A percentile compares a stretch with the other conserved stretches of the same genome.
Conservation (phyloP, 495 filamentous ascomycete species). For the Penicillium coprophilum region DNA sequence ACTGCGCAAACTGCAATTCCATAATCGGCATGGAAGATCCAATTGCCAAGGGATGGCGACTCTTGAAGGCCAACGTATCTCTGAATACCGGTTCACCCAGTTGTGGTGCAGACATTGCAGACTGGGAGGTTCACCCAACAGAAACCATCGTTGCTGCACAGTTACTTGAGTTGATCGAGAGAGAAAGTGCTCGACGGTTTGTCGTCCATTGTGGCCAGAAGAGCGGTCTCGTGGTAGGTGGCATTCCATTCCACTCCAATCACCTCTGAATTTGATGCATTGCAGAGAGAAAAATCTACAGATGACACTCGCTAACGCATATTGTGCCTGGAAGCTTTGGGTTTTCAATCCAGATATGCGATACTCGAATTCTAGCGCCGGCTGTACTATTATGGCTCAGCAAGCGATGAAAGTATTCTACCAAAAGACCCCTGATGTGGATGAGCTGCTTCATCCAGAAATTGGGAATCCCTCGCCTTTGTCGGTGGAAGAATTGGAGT, state of each 20-base stretch:
- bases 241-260: background rate
- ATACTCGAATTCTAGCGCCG: constrained; percentile 54
- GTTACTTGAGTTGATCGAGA: constrained; percentile 50
- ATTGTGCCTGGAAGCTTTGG: constrained; percentile 56
- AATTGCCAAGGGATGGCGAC: constrained; percentile 41
- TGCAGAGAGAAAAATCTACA: background rate
- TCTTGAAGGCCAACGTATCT: constrained; percentile 53
- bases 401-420: constrained; percentile 70
- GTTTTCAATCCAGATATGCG: constrained; percentile 67
- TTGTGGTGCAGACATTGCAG: background rate
- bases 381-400: constrained; percentile 34
- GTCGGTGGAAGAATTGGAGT: constrained; percentile 63
- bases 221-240: constrained; percentile 43
- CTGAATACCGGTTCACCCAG: constrained; percentile 19
- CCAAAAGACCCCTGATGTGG: constrained; percentile 49
- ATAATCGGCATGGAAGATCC: constrained; percentile 48
- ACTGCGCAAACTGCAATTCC: constrained; percentile 42
- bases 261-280: background rate
- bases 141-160: constrained; percentile 55
- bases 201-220: constrained; percentile 43
- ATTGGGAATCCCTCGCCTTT: constrained; percentile 42
- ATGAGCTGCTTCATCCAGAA: constrained; percentile 52
- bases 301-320: constrained; percentile 28
- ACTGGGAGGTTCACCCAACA: constrained; percentile 41
- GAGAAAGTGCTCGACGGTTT: constrained; percentile 50